Evolutionary conservation across 2,329 filamentous ascomycete genomes (phyloP).

Genomic region (Blastomyces emzantsi): DNA sequence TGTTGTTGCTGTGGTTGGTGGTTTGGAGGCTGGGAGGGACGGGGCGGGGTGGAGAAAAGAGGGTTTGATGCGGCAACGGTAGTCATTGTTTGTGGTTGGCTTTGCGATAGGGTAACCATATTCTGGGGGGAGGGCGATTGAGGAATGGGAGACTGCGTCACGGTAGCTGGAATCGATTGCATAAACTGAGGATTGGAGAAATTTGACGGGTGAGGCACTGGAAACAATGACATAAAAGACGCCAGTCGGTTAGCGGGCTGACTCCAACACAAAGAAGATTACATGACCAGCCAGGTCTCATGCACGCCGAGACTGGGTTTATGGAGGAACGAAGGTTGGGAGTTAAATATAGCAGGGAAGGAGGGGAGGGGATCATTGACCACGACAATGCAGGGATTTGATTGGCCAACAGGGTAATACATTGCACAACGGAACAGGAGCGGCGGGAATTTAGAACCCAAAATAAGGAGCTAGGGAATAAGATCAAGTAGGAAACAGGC

Average conservation of each 20-base stretch:
- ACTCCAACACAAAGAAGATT: not conserved
- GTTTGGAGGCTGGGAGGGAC: constrained; percentile 5
- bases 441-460: not conserved
- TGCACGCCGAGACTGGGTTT: not conserved
- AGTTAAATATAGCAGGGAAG: not conserved
- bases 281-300: not conserved
- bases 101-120: constrained; percentile 10
- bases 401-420: not conserved
- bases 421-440: not conserved
- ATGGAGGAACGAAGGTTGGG: not conserved
- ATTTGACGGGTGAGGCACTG: constrained; percentile 6
- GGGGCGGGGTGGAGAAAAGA: constrained; percentile 15
- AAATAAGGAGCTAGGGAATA: constrained; percentile 3
- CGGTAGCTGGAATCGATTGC: constrained; percentile 6
- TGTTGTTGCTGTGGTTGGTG: not conserved
- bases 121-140: constrained; percentile 12
- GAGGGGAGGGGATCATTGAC: not conserved
- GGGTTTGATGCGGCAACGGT: constrained; percentile 10
- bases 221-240: not conserved
- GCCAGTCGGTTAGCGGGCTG: not conserved
- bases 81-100: constrained; percentile 13
- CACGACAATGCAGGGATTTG: not conserved
- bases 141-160: not conserved
- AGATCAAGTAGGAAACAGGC: not conserved
- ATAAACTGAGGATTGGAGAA: constrained; percentile 8